A percentile compares a stretch with the other conserved stretches of the same genome.
Evolutionary conservation across 108 stramenopile genomes (phyloP).

Genomic region (Conticribra weissflogii): DNA sequence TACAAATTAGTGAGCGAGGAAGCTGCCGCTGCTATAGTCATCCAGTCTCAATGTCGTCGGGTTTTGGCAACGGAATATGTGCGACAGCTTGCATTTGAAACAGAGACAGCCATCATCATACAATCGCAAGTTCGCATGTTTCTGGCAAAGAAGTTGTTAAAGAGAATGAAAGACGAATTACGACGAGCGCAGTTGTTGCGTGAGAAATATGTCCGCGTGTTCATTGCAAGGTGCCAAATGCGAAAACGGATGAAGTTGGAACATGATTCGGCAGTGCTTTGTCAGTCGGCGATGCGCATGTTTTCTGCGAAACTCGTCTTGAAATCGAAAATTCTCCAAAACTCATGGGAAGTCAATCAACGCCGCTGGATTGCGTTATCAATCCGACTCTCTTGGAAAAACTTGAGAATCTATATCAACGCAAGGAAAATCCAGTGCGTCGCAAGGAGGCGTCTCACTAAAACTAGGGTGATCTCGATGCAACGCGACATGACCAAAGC

Average conservation of each 20-base stretch:
- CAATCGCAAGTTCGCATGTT: slow-evolving; percentile 29
- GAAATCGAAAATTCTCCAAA: slow-evolving; percentile 17
- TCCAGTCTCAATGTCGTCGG: slow-evolving; percentile 43
- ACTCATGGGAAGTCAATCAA: slow-evolving; percentile 37
- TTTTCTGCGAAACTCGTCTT: slow-evolving; percentile 31
- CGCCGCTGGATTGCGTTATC: slow-evolving; percentile 27
- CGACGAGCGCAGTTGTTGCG: slow-evolving; percentile 21
- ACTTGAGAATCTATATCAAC: slow-evolving; percentile 24
- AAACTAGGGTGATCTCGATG: slow-evolving; percentile 8
- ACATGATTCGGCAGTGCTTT: slow-evolving; percentile 25
- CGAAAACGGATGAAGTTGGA: slow-evolving; percentile 36
- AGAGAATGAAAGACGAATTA: slow-evolving; percentile 4
- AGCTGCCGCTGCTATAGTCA: slow-evolving; percentile 35
- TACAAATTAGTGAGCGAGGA: slow-evolving; percentile 37
- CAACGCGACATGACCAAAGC: slow-evolving; percentile 8
- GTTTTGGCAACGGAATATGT: slow-evolving; percentile 28
- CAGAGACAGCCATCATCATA: slow-evolving; percentile 26
- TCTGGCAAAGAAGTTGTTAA: slow-evolving; percentile 23
- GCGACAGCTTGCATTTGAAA: slow-evolving; percentile 6
- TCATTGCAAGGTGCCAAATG: slow-evolving; percentile 30
- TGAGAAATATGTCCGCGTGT: slow-evolving; percentile 5
- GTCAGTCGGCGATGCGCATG: slow-evolving; percentile 49
- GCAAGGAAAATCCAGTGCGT: slow-evolving; percentile 48
- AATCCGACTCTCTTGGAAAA: slow-evolving; percentile 32
- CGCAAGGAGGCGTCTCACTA: slow-evolving; percentile 26